Evolutionary conservation across 2,329 filamentous ascomycete genomes (phyloP).

Genomic region (Graphium sp.): DNA sequence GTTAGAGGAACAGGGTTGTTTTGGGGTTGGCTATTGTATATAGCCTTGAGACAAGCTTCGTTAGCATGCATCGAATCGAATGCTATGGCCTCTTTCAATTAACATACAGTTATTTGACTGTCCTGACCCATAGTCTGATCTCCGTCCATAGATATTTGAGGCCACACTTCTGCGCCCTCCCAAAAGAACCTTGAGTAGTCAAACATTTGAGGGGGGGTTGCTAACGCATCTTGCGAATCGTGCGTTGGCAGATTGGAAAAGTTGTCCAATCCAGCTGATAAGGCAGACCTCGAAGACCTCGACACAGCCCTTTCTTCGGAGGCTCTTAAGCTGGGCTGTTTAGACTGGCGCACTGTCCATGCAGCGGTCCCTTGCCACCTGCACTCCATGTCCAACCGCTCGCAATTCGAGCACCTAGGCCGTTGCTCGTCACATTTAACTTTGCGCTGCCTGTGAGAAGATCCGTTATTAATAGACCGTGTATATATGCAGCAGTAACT

Average conservation of each 20-base stretch:
- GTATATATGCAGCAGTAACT: not conserved
- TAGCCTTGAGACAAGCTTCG: not conserved
- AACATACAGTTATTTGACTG: too few species aligned
- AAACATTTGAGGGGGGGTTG: constrained; percentile 18
- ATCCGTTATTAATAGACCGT: not conserved
- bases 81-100: too few species aligned
- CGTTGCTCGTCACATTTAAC: constrained; percentile 6
- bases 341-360: not conserved
- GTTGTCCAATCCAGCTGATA: too few species aligned
- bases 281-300: not conserved
- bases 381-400: constrained; percentile 7
- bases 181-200: constrained; percentile 31
- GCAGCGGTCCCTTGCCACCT: not conserved
- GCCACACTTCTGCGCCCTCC: constrained; percentile 17
- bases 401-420: constrained; percentile 6
- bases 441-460: constrained; percentile 3
- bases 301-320: not conserved
- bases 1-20: too few species aligned
- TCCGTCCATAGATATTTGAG: too few species aligned
- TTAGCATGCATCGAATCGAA: too few species aligned
- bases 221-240: not conserved
- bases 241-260: not conserved
- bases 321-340: not conserved
- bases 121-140: constrained; percentile 2
- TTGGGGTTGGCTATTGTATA: too few species aligned